Conservation (phyloP, 2,329 filamentous ascomycete species). For the Hyphodiscus sp. region DNA sequence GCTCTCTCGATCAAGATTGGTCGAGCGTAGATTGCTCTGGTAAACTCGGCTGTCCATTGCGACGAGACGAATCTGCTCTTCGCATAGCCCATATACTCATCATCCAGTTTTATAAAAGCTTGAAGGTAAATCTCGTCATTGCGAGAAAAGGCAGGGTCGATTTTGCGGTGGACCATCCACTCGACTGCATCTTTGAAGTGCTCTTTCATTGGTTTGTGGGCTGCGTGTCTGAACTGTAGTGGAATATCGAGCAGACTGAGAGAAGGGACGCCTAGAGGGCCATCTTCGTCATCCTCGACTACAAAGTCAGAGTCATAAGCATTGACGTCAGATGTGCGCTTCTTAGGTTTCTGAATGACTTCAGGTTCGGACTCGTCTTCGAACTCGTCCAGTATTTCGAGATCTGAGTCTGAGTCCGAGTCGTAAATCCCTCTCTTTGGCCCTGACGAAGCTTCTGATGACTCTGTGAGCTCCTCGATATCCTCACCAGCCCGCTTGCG, state of each 20-base stretch:
- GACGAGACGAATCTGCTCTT: constrained; percentile 67
- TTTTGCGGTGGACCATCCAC: constrained; percentile 75
- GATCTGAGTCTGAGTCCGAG: constrained; percentile 16
- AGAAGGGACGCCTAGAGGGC: constrained; percentile 49
- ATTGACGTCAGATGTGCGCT: constrained; percentile 2
- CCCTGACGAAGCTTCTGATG: constrained; percentile 11
- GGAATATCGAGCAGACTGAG: constrained; percentile 47
- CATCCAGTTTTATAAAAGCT: constrained; percentile 65
- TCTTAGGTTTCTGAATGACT: constrained; percentile 5
- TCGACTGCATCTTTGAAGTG: constrained; percentile 70
- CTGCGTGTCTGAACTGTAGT: constrained; percentile 60
- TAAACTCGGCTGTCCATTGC: constrained; percentile 62
- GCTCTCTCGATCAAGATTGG: constrained; percentile 41
- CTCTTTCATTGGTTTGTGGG: constrained; percentile 61
- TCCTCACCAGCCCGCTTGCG: constrained; percentile 35
- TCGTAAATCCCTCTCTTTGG: constrained; percentile 4
- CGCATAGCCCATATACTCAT: constrained; percentile 61
- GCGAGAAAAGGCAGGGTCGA: constrained; percentile 63
- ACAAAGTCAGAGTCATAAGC: constrained; percentile 49
- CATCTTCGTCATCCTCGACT: constrained; percentile 51
- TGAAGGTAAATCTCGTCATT: constrained; percentile 58
- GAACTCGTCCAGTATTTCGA: constrained; percentile 42
- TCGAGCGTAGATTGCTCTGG: constrained; percentile 56
- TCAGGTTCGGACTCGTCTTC: constrained; percentile 36
- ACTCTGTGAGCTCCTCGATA: constrained; percentile 32